Evolutionary conservation across 257 asterid genomes (phyloP).

Genomic region (Nyctanthes arbortristis): DNA sequence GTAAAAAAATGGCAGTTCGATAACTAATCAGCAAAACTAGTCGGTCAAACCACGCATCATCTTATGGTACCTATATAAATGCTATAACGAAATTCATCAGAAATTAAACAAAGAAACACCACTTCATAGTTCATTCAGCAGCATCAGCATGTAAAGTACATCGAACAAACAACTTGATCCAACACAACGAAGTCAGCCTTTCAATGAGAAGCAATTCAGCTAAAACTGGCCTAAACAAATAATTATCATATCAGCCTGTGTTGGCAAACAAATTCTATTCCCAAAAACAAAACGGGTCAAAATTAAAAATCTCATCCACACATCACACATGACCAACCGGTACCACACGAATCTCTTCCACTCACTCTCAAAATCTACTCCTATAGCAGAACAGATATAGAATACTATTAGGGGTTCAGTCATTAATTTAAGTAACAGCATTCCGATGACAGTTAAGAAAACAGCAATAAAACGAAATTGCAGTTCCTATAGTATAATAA

Average conservation of each 20-base stretch:
- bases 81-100: constrained; percentile 6
- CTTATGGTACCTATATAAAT: constrained; percentile 1
- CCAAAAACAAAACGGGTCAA: too few relatives aligned
- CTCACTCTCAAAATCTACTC: too few relatives aligned
- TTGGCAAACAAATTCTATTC: too few relatives aligned
- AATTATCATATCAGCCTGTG: too few relatives aligned
- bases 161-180: background rate
- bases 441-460: constrained; percentile 4
- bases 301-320: too few relatives aligned
- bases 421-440: background rate
- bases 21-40: background rate
- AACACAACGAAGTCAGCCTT: background rate
- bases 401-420: too few relatives aligned
- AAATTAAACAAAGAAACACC: background rate
- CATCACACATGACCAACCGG: too few relatives aligned
- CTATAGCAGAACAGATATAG: too few relatives aligned
- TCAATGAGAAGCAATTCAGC: background rate
- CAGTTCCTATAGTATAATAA: background rate
- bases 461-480: background rate
- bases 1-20: constrained; percentile 13
- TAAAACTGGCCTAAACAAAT: too few relatives aligned
- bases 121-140: constrained; percentile 17
- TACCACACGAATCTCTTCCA: too few relatives aligned
- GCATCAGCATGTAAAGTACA: background rate
- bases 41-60: constrained; percentile 7